These are phyloP conservation scores for Diaporthe velutina DNA, from an alignment of 2,329 filamentous ascomycete genomes.

Conservation along the genomic window DNA sequence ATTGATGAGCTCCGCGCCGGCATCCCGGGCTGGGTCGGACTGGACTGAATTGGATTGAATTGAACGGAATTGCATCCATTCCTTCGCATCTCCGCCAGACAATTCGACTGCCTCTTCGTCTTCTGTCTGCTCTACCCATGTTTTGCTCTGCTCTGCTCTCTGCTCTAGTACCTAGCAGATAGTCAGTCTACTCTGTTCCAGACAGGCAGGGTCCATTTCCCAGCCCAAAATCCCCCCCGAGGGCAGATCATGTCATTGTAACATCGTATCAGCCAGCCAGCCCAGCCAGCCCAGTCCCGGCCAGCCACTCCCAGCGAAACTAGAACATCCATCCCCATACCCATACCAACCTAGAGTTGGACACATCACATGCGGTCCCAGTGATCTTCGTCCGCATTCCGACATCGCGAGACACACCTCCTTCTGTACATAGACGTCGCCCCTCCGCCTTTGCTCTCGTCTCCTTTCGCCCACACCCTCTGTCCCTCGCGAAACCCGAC, in stretches of 20 bases:
- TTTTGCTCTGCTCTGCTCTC: background rate
- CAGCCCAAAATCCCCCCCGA: background rate
- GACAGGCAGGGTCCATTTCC: constrained; percentile 6
- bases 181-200: background rate
- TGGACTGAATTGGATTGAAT: constrained; percentile 10
- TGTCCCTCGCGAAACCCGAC: background rate
- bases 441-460: background rate
- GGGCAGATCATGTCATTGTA: constrained; percentile 22
- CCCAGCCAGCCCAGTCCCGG: constrained; percentile 8
- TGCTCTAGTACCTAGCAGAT: background rate
- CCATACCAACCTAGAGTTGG: constrained; percentile 18
- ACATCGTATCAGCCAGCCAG: constrained; percentile 11
- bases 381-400: constrained; percentile 27
- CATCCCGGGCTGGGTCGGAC: constrained; percentile 7
- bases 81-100: background rate
- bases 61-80: constrained; percentile 15
- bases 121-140: background rate
- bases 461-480: background rate
- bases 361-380: constrained; percentile 28
- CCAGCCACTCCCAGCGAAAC: constrained; percentile 12
- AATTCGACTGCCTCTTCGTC: background rate
- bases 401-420: constrained; percentile 28
- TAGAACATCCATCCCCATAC: constrained; percentile 14
- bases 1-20: constrained; percentile 29
- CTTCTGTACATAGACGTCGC: constrained; percentile 21